phyloP scores from a whole-genome alignment of 1,139 yeast species.

The Candida pseudoviswanathii region DNA sequence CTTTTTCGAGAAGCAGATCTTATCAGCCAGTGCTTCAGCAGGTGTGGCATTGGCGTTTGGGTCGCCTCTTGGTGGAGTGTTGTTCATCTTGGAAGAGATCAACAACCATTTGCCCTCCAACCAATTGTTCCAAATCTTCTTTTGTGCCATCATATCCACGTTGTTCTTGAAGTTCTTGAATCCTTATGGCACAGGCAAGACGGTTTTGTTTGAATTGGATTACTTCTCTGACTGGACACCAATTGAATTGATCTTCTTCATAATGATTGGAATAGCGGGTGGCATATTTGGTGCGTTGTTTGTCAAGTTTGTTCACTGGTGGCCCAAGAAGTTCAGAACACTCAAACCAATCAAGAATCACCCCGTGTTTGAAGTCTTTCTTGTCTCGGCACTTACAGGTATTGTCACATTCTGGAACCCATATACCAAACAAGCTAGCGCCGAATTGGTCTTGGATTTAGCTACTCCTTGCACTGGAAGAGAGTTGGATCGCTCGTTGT shows the following conservation, averaged over 20 bases:
- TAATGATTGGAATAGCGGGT: slow-evolving; percentile 56
- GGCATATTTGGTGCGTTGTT: slow-evolving; percentile 61
- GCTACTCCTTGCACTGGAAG: slow-evolving; percentile 50
- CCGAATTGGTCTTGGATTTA: slow-evolving; percentile 54
- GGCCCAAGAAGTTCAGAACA: slow-evolving; percentile 48
- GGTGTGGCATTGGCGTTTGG: slow-evolving; percentile 76
- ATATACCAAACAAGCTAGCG: slow-evolving; percentile 54
- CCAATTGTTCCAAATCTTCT: slow-evolving; percentile 59
- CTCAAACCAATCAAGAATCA: slow-evolving; percentile 33
- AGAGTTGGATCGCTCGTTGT: slow-evolving; percentile 34
- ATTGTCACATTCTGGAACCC: slow-evolving; percentile 53
- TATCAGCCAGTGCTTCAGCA: slow-evolving; percentile 67
- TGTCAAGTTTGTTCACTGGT: slow-evolving; percentile 52
- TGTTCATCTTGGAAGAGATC: slow-evolving; percentile 67
- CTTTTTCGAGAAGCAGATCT: slow-evolving; percentile 55
- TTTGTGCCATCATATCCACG: slow-evolving; percentile 62
- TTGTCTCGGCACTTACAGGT: slow-evolving; percentile 52
- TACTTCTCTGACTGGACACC: slow-evolving; percentile 59
- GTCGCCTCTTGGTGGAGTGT: slow-evolving; percentile 68
- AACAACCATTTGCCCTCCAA: slow-evolving; percentile 60
- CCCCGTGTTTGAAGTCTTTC: slow-evolving; percentile 52
- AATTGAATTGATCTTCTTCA: slow-evolving; percentile 49
- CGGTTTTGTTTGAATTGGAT: slow-evolving; percentile 59
- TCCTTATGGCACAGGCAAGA: slow-evolving; percentile 66
- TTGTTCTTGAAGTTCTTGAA: slow-evolving; percentile 56